These are phyloP conservation scores for Tuber aestivum DNA, from an alignment of 495 filamentous ascomycete genomes.

Conservation along the genomic window DNA sequence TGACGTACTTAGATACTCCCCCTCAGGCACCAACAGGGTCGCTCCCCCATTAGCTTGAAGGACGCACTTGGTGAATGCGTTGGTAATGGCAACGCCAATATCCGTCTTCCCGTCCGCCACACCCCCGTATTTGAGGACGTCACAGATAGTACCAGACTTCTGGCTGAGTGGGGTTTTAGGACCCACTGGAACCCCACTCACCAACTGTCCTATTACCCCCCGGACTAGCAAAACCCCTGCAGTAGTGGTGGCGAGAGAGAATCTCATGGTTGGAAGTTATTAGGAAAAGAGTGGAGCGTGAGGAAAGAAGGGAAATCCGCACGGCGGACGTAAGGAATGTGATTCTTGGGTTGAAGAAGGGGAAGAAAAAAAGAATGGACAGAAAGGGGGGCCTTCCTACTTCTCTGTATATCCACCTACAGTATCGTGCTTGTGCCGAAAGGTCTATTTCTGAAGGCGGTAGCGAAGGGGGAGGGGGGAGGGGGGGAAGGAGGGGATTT, in stretches of 20 bases:
- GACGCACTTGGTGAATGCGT: conserved; percentile 50
- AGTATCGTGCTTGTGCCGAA: not conserved
- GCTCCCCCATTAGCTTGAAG: conserved; percentile 24
- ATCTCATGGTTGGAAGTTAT: not conserved
- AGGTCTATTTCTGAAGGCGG: not conserved
- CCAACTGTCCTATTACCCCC: conserved; percentile 11
- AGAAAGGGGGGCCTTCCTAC: not conserved
- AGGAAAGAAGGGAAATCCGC: conserved; percentile 7
- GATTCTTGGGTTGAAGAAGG: not conserved
- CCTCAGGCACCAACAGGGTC: conserved; percentile 46
- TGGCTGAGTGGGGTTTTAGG: conserved; percentile 42
- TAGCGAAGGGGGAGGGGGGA: no score
- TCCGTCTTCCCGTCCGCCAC: conserved; percentile 49
- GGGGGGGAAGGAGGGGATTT: not conserved
- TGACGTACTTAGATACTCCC: conserved; percentile 42
- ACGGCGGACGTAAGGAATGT: not conserved
- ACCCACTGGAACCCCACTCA: conserved; percentile 38
- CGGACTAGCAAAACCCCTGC: not conserved
- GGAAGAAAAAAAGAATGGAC: not conserved
- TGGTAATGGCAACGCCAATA: conserved; percentile 47
- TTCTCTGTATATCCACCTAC: not conserved
- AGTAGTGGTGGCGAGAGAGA: conserved; percentile 5
- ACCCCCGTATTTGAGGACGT: conserved; percentile 50
- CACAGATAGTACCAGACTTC: conserved; percentile 45
- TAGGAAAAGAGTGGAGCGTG: not conserved